Evolutionary conservation across 805 yeast genomes (phyloP), one percentile per base, ranked within the genome.

Genomic region (Candida silvicultrix): DNA sequence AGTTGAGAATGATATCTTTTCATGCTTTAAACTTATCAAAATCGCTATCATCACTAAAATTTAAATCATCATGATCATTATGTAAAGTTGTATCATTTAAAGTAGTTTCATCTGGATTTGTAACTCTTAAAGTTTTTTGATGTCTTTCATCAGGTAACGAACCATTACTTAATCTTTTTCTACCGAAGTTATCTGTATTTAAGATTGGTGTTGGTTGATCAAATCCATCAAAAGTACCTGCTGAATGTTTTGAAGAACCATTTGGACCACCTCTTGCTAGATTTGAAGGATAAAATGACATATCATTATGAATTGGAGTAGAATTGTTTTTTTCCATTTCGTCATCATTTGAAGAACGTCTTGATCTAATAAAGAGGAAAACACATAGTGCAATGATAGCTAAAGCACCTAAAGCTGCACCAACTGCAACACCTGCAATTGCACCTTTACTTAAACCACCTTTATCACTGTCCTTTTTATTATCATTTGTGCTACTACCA

Each of bases 381-480:
- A 55, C 39, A 15, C 46, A 41, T 20, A 54, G 5, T 10, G 50
- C 59, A 10, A 75, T 52, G 7, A 66, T 65, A 1, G 68, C 74
- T 2, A 74, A 34, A 0, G 71, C 58, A 48, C 81, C 83, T 19
- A 60, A 67, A 11, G 78, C 64, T 7, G 68, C 70, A 23, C 83
- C 84, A 36, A 77, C 66, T n/a, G 77, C 83, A 23, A 79, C 74
- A 40, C 84, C 84, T 10, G 81, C 83, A 45, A 78, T 77, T 19
- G 81, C 81, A 16, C 84, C 84, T 31, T 57, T 64, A 40, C 49
- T 52, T 41, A 50, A 32, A 3, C 44, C 46, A 7, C 14, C 7
- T 11, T 29, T 29, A n/a, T n/a, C n/a, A 5, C n/a, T 11, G 12
- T 29, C n/a, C 12, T 10, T 11, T 11, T 29, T 14, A 29, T 29